Percentiles rank a stretch among this genome's conserved stretches.
phyloP scores from a whole-genome alignment of 306 rosid genomes.

The Begonia masoniana region DNA sequence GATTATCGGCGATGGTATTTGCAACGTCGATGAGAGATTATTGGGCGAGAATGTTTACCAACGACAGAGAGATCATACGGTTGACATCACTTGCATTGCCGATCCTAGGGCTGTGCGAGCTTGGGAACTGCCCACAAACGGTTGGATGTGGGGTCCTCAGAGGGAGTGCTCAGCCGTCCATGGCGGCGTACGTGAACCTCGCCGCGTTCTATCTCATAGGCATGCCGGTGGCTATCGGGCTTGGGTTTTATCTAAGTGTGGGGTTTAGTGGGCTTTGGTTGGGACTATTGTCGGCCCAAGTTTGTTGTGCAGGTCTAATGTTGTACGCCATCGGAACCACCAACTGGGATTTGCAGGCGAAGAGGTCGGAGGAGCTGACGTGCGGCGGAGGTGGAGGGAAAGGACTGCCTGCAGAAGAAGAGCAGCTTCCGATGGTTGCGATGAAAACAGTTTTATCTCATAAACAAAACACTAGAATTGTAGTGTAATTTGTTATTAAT shows the following conservation, averaged over 20 bases:
- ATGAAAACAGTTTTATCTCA: conserved; percentile 13
- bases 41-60: conserved; percentile 71
- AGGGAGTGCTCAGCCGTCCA: conserved; percentile 71
- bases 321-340: conserved; percentile 65
- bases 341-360: conserved; percentile 63
- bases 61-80: conserved; percentile 38
- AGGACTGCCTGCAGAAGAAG: conserved; percentile 3
- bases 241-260: conserved; percentile 33
- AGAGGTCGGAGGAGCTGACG: conserved; percentile 42
- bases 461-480: not conserved
- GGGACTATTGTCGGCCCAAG: conserved; percentile 77
- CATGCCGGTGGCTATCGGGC: conserved; percentile 82
- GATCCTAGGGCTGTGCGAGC: conserved; percentile 78
- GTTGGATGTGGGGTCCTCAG: conserved; percentile 80
- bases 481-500: too few relatives aligned
- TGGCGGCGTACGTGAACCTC: conserved; percentile 72
- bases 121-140: conserved; percentile 94
- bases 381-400: conserved; percentile 14
- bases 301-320: conserved; percentile 80
- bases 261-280: conserved; percentile 90
- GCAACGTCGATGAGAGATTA: conserved; percentile 33
- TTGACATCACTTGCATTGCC: conserved; percentile 64
- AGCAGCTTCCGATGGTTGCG: conserved; percentile 17
- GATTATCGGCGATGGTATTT: conserved; percentile 43
- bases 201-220: conserved; percentile 84